phyloP scores from a whole-genome alignment of 768 basidiomycete species.

The Infundibulicybe gibba region DNA sequence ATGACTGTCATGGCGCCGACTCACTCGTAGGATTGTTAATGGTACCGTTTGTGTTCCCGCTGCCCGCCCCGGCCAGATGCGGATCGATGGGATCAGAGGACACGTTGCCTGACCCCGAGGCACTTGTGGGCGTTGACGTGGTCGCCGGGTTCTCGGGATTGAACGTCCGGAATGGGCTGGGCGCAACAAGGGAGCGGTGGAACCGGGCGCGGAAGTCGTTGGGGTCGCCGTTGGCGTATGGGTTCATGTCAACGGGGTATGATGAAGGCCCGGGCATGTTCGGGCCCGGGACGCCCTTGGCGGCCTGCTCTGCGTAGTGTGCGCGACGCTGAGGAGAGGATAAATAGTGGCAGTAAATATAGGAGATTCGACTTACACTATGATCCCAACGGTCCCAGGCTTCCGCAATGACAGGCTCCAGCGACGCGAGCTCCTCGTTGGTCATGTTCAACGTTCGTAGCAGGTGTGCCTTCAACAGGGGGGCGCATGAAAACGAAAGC shows the following conservation, averaged over 20 bases:
- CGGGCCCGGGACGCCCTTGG: constrained; percentile 26
- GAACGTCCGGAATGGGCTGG: constrained; percentile 49
- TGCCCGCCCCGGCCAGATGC: constrained; percentile 15
- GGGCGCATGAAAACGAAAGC: constrained; percentile 72
- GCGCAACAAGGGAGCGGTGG: constrained; percentile 55
- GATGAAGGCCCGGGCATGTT: constrained; percentile 19
- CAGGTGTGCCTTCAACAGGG: constrained; percentile 71
- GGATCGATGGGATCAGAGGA: constrained; percentile 32
- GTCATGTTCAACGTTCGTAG: constrained; percentile 71
- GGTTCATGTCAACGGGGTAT: constrained; percentile 20
- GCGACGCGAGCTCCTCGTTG: constrained; percentile 71
- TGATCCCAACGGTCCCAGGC: constrained; percentile 88
- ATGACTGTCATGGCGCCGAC: background rate
- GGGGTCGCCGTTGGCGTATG: constrained; percentile 18
- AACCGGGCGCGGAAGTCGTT: constrained; percentile 68
- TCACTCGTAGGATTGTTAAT: constrained; percentile 7
- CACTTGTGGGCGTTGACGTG: constrained; percentile 21
- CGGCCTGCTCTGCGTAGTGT: constrained; percentile 38
- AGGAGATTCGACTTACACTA: constrained; percentile 43
- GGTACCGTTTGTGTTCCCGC: constrained; percentile 1
- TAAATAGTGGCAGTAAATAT: too few relatives aligned
- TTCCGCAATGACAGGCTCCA: constrained; percentile 78
- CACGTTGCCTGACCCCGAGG: constrained; percentile 20
- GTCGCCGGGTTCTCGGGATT: constrained; percentile 11
- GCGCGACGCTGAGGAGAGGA: constrained; percentile 28